These are phyloP conservation scores for Brassica nigra DNA, from an alignment of 345 rosid genomes.

Conservation along the genomic window DNA sequence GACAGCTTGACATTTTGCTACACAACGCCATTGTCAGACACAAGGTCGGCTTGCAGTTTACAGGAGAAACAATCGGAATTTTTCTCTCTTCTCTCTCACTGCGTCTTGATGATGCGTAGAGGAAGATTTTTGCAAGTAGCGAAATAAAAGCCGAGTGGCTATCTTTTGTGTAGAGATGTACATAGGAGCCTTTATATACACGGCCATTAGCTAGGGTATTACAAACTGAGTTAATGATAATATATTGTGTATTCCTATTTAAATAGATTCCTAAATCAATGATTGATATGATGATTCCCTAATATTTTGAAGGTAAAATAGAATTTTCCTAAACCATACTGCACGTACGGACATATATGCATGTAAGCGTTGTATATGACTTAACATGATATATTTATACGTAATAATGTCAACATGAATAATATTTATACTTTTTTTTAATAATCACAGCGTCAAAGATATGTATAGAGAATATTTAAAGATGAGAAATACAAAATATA, in stretches of 20 bases:
- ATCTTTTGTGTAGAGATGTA: no score
- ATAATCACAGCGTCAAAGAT: conserved; percentile 39
- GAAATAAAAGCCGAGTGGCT: background rate
- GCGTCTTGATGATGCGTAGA: conserved; percentile 18
- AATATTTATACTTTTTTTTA: conserved; percentile 10
- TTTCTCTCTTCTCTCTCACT: conserved; percentile 19
- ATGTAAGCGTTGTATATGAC: conserved; percentile 29
- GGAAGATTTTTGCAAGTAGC: conserved; percentile 22
- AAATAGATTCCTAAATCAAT: no score
- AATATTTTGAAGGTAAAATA: no score
- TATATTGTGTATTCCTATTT: no score
- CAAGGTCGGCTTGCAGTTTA: conserved; percentile 16
- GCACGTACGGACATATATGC: conserved; percentile 33
- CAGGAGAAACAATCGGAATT: conserved; percentile 24
- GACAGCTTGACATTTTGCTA: conserved; percentile 41
- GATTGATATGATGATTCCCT: no score
- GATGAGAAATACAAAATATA: conserved; percentile 31
- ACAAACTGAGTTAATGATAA: no score
- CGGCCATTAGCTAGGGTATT: no score
- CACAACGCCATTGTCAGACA: conserved; percentile 40
- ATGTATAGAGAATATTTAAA: conserved; percentile 29
- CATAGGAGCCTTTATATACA: no score
- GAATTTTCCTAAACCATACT: conserved; percentile 18
- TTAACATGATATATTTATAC: conserved; percentile 12
- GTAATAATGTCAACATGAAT: background rate